These are phyloP conservation scores for Spathaspora boniae DNA, from an alignment of 805 yeast species.

Conservation along the genomic window DNA sequence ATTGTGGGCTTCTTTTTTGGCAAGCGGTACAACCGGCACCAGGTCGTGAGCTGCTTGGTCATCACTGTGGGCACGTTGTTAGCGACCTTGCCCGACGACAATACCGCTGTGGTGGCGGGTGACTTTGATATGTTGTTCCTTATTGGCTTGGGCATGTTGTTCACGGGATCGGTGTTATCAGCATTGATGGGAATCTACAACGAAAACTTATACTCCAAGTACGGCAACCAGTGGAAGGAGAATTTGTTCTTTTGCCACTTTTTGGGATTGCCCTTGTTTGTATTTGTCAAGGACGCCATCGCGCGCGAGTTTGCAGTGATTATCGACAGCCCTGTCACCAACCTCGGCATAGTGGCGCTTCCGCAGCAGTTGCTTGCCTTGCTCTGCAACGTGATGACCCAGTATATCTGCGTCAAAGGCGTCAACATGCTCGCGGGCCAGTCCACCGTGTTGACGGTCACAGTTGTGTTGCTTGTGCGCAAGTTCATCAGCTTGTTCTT, in stretches of 20 bases:
- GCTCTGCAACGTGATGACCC: constrained; percentile 18
- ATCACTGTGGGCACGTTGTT: constrained; percentile 55
- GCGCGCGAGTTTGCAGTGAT: constrained; percentile 12
- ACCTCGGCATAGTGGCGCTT: constrained; percentile 4
- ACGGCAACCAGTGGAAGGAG: constrained; percentile 66
- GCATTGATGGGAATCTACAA: constrained; percentile 58
- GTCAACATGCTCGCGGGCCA: constrained; percentile 59
- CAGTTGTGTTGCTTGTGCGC: constrained; percentile 57
- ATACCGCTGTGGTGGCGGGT: background rate
- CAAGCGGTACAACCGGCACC: constrained; percentile 42
- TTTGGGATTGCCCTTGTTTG: constrained; percentile 52
- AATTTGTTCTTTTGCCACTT: constrained; percentile 59
- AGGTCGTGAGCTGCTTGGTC: constrained; percentile 48
- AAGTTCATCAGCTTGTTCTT: constrained; percentile 58
- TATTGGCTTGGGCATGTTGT: constrained; percentile 39
- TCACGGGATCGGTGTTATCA: constrained; percentile 47
- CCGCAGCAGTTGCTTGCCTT: constrained; percentile 10
- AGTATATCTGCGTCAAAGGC: constrained; percentile 57
- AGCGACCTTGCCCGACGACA: constrained; percentile 21
- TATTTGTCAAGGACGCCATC: constrained; percentile 27
- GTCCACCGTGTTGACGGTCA: constrained; percentile 60
- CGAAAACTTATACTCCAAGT: constrained; percentile 45
- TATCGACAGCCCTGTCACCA: background rate
- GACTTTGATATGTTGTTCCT: constrained; percentile 11
- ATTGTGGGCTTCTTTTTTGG: constrained; percentile 47